These are phyloP conservation scores for Arthroderma sp. DNA, from an alignment of 2,329 filamentous ascomycete species.

Conservation along the genomic window DNA sequence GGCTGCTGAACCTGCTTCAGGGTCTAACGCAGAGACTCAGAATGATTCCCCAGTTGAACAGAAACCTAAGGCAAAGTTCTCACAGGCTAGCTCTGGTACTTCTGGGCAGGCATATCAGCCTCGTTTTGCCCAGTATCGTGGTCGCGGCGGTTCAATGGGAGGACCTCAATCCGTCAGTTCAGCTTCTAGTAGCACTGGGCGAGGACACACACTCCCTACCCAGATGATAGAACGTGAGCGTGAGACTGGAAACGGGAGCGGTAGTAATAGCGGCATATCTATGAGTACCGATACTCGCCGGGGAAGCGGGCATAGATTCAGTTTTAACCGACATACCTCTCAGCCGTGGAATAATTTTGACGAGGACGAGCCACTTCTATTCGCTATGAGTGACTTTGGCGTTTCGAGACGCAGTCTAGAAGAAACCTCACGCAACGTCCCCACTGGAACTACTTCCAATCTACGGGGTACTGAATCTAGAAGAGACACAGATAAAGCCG, in stretches of 20 bases:
- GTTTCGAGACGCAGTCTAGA: conserved; percentile 30
- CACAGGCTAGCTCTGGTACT: conserved; percentile 18
- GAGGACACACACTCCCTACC: conserved; percentile 20
- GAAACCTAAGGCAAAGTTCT: conserved; percentile 12
- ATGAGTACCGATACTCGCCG: conserved; percentile 22
- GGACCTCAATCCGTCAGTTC: conserved; percentile 27
- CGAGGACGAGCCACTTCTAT: conserved; percentile 33
- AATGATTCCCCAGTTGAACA: conserved; percentile 14
- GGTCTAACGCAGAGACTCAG: conserved; percentile 4
- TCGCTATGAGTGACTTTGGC: conserved; percentile 35
- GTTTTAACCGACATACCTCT: conserved; percentile 20
- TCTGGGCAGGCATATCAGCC: conserved; percentile 19
- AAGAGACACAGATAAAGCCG: conserved; percentile 18
- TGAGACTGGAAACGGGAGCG: conserved; percentile 24
- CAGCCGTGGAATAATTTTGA: conserved; percentile 21
- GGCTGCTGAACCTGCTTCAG: too few species aligned
- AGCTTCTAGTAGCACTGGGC: conserved; percentile 27
- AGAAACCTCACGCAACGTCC: conserved; percentile 19
- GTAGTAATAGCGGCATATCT: conserved; percentile 27
- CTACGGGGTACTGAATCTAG: neutral
- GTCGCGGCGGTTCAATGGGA: conserved; percentile 23
- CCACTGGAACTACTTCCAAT: neutral
- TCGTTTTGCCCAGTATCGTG: conserved; percentile 24
- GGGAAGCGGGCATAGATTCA: conserved; percentile 19
- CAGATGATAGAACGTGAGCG: conserved; percentile 24